These are phyloP conservation scores for Globisporangium barbulae DNA, from an alignment of 352 stramenopile species.

Conservation along the genomic window DNA sequence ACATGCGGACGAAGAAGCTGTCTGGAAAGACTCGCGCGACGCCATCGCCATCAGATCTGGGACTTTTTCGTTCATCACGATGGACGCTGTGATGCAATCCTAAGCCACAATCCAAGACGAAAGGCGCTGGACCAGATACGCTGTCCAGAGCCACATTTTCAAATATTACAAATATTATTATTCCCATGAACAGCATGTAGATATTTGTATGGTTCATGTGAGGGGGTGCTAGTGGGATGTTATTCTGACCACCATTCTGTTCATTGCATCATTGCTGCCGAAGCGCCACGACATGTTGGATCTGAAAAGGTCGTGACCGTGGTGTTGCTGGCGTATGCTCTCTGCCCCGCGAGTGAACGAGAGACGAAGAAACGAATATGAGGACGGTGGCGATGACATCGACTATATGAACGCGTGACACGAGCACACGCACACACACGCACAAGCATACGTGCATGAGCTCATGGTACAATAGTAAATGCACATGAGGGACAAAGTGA, in stretches of 20 bases:
- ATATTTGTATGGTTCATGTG: neutral
- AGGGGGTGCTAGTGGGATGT: neutral
- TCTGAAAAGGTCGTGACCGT: neutral
- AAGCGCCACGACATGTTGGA: neutral
- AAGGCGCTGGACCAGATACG: neutral
- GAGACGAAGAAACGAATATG: neutral
- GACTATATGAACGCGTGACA: neutral
- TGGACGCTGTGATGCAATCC: neutral
- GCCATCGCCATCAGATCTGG: neutral
- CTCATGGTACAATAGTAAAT: neutral
- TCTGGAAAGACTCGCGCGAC: neutral
- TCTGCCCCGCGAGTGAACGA: neutral
- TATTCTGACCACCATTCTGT: neutral
- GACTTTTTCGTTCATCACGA: neutral
- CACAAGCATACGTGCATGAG: neutral
- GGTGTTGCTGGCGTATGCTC: neutral
- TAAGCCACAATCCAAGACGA: too few species aligned
- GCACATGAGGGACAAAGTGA: neutral
- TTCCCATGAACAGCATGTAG: neutral
- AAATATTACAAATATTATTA: too few species aligned
- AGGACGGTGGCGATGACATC: neutral
- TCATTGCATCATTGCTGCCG: neutral
- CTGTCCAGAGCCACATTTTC: neutral
- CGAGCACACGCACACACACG: neutral
- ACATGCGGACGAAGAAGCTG: too few species aligned